Conservation (phyloP, 2,329 filamentous ascomycete species). For the Cladophialophora immunda region DNA sequence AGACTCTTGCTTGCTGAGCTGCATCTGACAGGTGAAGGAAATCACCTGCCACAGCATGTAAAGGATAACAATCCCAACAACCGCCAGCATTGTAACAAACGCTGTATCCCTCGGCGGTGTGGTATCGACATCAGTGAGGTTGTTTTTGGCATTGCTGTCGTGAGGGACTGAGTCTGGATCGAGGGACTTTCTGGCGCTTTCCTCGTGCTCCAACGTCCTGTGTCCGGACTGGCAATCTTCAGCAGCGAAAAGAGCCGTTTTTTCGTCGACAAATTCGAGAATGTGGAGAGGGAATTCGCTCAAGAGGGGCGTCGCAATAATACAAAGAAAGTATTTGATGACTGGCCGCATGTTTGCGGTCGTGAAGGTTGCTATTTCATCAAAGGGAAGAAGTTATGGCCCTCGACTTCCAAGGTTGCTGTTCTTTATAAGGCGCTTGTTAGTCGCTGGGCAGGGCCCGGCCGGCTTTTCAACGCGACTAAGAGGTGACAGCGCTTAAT, state of each 20-base stretch:
- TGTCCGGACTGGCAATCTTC: background rate
- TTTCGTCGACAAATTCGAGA: constrained; percentile 10
- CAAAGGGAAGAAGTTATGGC: background rate
- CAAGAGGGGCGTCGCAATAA: background rate
- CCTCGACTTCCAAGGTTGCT: background rate
- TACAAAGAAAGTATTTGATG: constrained; percentile 9
- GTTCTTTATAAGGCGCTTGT: background rate
- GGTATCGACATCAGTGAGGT: background rate
- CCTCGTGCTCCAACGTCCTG: background rate
- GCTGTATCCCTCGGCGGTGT: background rate
- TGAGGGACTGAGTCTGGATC: background rate
- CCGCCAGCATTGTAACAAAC: background rate
- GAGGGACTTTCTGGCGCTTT: background rate
- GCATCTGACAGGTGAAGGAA: constrained; percentile 3
- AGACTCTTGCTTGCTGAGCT: constrained; percentile 3
- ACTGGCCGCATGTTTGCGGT: constrained; percentile 6
- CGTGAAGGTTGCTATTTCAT: background rate
- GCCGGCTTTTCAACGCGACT: background rate
- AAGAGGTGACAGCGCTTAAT: background rate
- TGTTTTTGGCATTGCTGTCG: background rate
- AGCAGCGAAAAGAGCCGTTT: background rate
- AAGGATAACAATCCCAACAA: constrained; percentile 3
- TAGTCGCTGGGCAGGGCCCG: background rate
- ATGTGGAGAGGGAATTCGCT: constrained; percentile 10
- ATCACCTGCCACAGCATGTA: constrained; percentile 11